phyloP scores from a whole-genome alignment of 345 rosid species.

The Brassica incana region DNA sequence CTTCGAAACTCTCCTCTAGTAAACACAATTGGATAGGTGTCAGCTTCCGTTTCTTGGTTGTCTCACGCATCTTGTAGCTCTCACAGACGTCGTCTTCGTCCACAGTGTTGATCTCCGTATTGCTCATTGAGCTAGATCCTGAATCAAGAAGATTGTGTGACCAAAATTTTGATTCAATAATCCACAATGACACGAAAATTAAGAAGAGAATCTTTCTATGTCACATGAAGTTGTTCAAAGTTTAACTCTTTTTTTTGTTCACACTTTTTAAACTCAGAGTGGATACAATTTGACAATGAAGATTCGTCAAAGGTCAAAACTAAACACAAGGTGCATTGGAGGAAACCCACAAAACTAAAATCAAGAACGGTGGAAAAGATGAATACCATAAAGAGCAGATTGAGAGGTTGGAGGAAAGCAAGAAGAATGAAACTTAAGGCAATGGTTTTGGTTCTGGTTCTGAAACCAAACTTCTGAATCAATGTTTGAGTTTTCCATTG shows the following conservation, averaged over 20 bases:
- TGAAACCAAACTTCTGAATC: conserved; percentile 31
- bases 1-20: conserved; percentile 69
- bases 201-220: conserved; percentile 8
- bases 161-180: neutral
- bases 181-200: neutral
- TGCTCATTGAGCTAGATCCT: conserved; percentile 34
- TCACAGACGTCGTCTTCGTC: conserved; percentile 26
- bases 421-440: conserved; percentile 10
- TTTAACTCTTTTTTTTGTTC: neutral
- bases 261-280: neutral
- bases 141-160: conserved; percentile 3
- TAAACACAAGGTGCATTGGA: neutral
- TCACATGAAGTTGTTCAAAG: neutral
- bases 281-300: conserved; percentile 1
- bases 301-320: conserved; percentile 15
- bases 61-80: conserved; percentile 20
- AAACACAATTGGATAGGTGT: conserved; percentile 54
- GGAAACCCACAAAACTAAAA: neutral
- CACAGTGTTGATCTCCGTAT: conserved; percentile 18
- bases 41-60: conserved; percentile 66
- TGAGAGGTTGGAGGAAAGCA: conserved; percentile 23
- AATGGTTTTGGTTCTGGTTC: conserved; percentile 21
- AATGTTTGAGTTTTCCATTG: conserved; percentile 31
- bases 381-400: conserved; percentile 22
- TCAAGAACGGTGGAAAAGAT: neutral